Percentiles rank a stretch among this genome's conserved stretches.
These are phyloP conservation scores for Marasmius oreades DNA, from an alignment of 1,284 basidiomycete genomes.

Conservation along the genomic window DNA sequence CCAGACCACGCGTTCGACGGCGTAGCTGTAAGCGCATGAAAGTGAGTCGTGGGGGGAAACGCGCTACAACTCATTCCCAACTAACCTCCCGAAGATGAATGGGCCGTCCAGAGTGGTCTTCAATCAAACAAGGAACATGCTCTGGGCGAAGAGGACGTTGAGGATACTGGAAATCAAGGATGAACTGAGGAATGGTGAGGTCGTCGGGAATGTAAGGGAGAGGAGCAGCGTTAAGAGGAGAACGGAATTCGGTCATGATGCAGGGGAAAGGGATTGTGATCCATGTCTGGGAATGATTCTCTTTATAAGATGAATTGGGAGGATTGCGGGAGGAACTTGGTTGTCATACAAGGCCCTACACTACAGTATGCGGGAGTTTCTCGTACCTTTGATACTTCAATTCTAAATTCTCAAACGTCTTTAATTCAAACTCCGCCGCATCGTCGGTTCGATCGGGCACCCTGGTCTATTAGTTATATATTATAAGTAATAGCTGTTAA, in stretches of 20 bases:
- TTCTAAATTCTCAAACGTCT: too few species aligned
- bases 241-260: slow-evolving; percentile 35
- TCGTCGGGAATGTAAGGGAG: slow-evolving; percentile 62
- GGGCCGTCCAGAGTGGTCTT: slow-evolving; percentile 53
- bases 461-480: too few species aligned
- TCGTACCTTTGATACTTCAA: too few species aligned
- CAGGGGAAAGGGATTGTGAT: slow-evolving; percentile 1
- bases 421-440: too few species aligned
- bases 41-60: slow-evolving; percentile 1
- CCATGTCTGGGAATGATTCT: too few species aligned
- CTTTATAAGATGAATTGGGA: too few species aligned
- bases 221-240: slow-evolving; percentile 25
- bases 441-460: too few species aligned
- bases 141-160: slow-evolving; percentile 41
- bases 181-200: slow-evolving; percentile 71
- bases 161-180: slow-evolving; percentile 55
- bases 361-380: too few species aligned
- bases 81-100: slow-evolving; percentile 50
- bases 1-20: slow-evolving; percentile 53
- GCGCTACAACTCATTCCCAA: background rate
- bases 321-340: slow-evolving; percentile 11
- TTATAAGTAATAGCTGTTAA: too few species aligned
- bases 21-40: slow-evolving; percentile 32
- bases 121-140: slow-evolving; percentile 58
- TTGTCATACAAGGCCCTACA: background rate